Evolutionary conservation across 768 basidiomycete species (phyloP), one percentile per base, ranked within the genome.

Genomic region (Thelephora ganbajun): DNA sequence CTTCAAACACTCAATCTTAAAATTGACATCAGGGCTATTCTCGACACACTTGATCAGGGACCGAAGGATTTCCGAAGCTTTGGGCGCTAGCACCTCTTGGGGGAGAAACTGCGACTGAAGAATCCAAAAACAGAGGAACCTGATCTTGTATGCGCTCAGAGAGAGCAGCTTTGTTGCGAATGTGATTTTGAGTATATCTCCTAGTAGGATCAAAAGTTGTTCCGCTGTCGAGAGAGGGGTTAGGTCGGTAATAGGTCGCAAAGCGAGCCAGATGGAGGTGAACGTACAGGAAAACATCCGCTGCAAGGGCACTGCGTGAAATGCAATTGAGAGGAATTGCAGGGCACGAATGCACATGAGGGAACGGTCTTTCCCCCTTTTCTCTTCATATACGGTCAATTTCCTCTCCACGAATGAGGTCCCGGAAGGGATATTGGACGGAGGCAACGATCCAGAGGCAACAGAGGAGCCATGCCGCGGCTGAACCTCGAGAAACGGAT

Each of bases 281-380:
- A 19, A 18, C 18, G 12, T 54, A 83, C 81, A 60, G 12, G 69
- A 49, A 54, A 83, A 76, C 42, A 68, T 56, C 11, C 61, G 54
- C 61, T 68, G 64, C 49, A 82, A 52, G 16, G 61, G 53, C 14
- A 65, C 65, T 50, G 73, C 69, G n/a, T 62, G 63, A 53, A 80
- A 69, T 47, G 83, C 63, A 45, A 68, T 67, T 4, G 76, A 69
- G 35, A 76, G 52, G 43, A 74, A 58, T 51, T 70, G 67, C 23
- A 84, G 62, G 3, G 78, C 73, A 50, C 71, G 62, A 23, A 76
- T 72, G 50, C 71, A 77, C n/a, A 83, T 56, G 2, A 58, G 58
- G 9, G 69, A 67, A 14, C 67, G 52, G 50, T 75, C 68, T 39
- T 63, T 60, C 16, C 69, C 65, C 45, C 59, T 49, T 50, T 72